Percentiles rank a stretch among this genome's conserved stretches.
phyloP scores from a whole-genome alignment of 2,329 filamentous ascomycete species.

The Colletotrichum siamense region DNA sequence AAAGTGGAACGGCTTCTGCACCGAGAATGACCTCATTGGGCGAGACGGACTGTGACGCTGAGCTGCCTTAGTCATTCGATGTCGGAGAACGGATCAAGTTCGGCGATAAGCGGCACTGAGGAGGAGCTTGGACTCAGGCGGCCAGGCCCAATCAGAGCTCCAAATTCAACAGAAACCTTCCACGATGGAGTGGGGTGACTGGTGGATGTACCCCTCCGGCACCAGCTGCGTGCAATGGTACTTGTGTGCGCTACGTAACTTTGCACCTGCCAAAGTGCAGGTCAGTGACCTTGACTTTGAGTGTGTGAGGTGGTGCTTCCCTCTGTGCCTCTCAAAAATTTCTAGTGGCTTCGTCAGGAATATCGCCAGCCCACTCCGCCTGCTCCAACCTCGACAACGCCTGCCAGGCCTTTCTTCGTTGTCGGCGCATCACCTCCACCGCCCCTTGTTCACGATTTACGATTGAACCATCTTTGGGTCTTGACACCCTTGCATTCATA shows the following conservation, averaged over 20 bases:
- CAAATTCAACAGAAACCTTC: background rate
- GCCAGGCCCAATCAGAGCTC: background rate
- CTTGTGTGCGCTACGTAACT: background rate
- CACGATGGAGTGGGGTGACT: background rate
- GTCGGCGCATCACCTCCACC: background rate
- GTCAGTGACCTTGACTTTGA: background rate
- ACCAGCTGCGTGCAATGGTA: background rate
- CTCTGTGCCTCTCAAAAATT: slow-evolving; percentile 11
- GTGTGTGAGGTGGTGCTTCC: background rate
- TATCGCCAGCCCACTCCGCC: slow-evolving; percentile 8
- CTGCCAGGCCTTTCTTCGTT: background rate
- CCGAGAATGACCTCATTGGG: slow-evolving; percentile 11
- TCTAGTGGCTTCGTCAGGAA: slow-evolving; percentile 21
- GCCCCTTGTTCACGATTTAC: background rate
- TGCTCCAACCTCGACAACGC: background rate
- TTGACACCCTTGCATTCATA: background rate
- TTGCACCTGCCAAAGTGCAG: background rate
- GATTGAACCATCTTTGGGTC: background rate
- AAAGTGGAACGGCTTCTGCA: background rate
- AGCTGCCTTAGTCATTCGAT: background rate
- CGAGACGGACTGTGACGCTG: background rate
- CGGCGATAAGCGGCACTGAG: background rate
- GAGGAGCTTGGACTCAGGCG: background rate
- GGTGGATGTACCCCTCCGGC: background rate
- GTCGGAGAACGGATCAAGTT: background rate